Percentiles rank a stretch among this genome's conserved stretches.
Conservation (phyloP, 306 rosid genomes). For the Quercus glauca region DNA sequence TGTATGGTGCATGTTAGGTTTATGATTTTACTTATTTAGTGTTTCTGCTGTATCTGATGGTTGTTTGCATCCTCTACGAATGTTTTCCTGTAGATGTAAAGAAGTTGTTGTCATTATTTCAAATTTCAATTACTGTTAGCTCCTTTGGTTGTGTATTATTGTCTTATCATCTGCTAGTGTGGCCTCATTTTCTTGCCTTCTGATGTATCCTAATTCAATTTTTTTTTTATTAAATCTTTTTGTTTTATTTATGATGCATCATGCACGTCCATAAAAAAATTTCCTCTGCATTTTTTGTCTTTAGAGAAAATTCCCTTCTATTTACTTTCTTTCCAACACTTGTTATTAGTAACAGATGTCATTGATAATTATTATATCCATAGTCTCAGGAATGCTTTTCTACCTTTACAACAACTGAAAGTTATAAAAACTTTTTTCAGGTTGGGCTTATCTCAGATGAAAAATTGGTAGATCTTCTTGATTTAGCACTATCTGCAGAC, state of each 20-base stretch:
- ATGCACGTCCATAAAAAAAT: not conserved
- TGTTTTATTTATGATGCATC: not conserved
- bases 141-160: not conserved
- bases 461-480: conserved; percentile 94
- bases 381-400: conserved; percentile 16
- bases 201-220: not conserved
- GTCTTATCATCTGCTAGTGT: not conserved
- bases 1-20: not conserved
- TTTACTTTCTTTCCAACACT: not conserved
- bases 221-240: not conserved
- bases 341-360: not conserved
- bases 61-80: not conserved
- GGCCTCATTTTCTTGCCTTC: not conserved
- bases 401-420: conserved; percentile 13
- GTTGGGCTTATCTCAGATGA: conserved; percentile 98
- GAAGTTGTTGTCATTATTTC: not conserved
- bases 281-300: not conserved
- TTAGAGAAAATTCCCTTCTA: not conserved
- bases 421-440: conserved; percentile 41
- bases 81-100: not conserved
- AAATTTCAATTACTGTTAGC: not conserved
- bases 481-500: conserved; percentile 96
- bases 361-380: not conserved
- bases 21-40: not conserved
- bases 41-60: not conserved